Percentiles rank a stretch among this genome's conserved stretches.
Evolutionary conservation across 768 basidiomycete species (phyloP).

Genomic region (Solioccasus polychromus): DNA sequence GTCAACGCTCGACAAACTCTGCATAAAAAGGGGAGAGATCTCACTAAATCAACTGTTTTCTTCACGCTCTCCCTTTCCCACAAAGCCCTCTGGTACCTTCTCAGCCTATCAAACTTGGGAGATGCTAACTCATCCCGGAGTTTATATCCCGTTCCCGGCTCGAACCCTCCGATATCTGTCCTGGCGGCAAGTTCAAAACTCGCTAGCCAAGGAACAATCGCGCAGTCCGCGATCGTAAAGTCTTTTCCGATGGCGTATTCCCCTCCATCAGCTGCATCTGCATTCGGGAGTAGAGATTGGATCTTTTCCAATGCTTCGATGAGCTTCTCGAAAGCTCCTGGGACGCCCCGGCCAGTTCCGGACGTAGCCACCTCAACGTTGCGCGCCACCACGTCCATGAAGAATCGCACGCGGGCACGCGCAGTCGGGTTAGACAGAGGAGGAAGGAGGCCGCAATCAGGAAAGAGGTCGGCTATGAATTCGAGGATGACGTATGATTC

Average conservation of each 20-base stretch:
- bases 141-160: constrained; percentile 43
- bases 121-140: constrained; percentile 35
- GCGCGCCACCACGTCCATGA: constrained; percentile 51
- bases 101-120: constrained; percentile 46
- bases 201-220: constrained; percentile 54
- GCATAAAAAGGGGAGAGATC: neutral
- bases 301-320: constrained; percentile 3
- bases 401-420: constrained; percentile 58
- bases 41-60: constrained; percentile 9
- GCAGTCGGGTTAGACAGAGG: constrained; percentile 41
- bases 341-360: constrained; percentile 26
- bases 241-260: constrained; percentile 36
- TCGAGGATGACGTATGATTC: constrained; percentile 65
- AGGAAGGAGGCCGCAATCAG: constrained; percentile 46
- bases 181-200: constrained; percentile 39
- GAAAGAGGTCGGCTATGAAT: constrained; percentile 60
- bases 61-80: constrained; percentile 36
- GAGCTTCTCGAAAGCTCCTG: neutral
- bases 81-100: constrained; percentile 46
- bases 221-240: constrained; percentile 61
- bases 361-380: constrained; percentile 38
- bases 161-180: constrained; percentile 49
- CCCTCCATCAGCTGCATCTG: constrained; percentile 41
- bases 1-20: neutral
- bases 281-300: constrained; percentile 20